Percentiles rank a stretch among this genome's conserved stretches.
Evolutionary conservation across 257 asterid species (phyloP).

Genomic region (Nicotiana noctiflora): DNA sequence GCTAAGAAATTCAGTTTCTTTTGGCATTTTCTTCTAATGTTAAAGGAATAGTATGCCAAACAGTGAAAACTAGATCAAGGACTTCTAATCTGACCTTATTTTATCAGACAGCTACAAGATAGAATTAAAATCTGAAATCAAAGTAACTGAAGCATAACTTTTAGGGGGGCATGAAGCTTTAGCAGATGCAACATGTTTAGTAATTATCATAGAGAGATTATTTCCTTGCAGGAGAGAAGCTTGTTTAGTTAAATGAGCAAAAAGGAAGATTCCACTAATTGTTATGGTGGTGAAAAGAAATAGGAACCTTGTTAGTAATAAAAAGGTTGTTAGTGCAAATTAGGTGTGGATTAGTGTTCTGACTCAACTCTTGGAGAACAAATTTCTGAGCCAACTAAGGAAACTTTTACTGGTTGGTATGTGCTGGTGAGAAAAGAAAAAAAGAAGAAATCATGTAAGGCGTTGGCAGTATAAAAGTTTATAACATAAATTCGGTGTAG

Average conservation of each 20-base stretch:
- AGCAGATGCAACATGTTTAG: background rate
- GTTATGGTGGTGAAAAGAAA: background rate
- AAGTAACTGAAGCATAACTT: background rate
- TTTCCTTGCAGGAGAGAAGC: background rate
- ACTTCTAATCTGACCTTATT: background rate
- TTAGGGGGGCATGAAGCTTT: background rate
- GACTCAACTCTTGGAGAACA: too few species aligned
- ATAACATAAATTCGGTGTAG: too few species aligned
- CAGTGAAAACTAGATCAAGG: background rate
- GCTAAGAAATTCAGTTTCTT: background rate
- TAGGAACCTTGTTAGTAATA: background rate
- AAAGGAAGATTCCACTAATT: conserved; percentile 1
- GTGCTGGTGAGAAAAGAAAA: background rate
- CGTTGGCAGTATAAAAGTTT: too few species aligned
- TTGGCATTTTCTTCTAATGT: background rate
- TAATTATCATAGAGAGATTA: background rate
- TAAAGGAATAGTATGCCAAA: background rate
- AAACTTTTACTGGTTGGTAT: background rate
- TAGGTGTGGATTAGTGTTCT: background rate
- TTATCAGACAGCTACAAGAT: background rate
- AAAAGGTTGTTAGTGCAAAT: background rate
- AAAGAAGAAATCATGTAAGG: too few species aligned
- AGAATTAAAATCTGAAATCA: background rate
- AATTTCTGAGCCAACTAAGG: background rate
- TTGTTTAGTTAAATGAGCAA: background rate